Evolutionary conservation across 768 basidiomycete species (phyloP).

Genomic region (Cyathus striatus): DNA sequence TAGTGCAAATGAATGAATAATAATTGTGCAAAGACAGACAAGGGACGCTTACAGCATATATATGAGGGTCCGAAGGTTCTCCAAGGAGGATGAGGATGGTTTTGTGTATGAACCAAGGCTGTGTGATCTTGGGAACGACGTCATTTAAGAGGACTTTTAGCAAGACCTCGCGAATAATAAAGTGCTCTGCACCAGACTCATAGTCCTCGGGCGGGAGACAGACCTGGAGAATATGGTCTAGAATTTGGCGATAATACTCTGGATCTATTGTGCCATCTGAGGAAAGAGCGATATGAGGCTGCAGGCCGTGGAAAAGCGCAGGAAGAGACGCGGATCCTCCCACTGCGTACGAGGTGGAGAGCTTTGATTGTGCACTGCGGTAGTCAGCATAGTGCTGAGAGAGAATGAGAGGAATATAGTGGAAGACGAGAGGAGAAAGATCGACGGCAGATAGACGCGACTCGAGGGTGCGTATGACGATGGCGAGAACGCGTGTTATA

Average conservation of each 20-base stretch:
- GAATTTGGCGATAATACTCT: slow-evolving; percentile 73
- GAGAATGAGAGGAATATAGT: slow-evolving; percentile 59
- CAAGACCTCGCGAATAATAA: slow-evolving; percentile 79
- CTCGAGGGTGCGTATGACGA: slow-evolving; percentile 59
- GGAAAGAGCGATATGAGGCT: slow-evolving; percentile 79
- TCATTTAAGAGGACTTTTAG: slow-evolving; percentile 72
- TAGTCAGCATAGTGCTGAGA: slow-evolving; percentile 79
- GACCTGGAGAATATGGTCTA: slow-evolving; percentile 70
- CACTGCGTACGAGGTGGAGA: slow-evolving; percentile 63
- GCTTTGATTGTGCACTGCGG: slow-evolving; percentile 58
- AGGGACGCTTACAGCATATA: slow-evolving; percentile 21
- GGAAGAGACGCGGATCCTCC: slow-evolving; percentile 60
- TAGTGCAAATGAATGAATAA: neutral
- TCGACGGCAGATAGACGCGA: slow-evolving; percentile 48
- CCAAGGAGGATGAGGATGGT: slow-evolving; percentile 63
- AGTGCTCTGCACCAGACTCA: slow-evolving; percentile 71
- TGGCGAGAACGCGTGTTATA: slow-evolving; percentile 52
- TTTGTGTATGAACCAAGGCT: slow-evolving; percentile 89
- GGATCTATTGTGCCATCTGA: slow-evolving; percentile 62
- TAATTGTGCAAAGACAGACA: neutral
- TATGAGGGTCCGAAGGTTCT: slow-evolving; percentile 24
- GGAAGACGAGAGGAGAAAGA: slow-evolving; percentile 54
- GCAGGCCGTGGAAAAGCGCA: slow-evolving; percentile 72
- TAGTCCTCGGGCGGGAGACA: slow-evolving; percentile 80
- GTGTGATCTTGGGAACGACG: slow-evolving; percentile 62